Evolutionary conservation across 345 rosid genomes (phyloP).

Genomic region (Arabidopsis suecica): DNA sequence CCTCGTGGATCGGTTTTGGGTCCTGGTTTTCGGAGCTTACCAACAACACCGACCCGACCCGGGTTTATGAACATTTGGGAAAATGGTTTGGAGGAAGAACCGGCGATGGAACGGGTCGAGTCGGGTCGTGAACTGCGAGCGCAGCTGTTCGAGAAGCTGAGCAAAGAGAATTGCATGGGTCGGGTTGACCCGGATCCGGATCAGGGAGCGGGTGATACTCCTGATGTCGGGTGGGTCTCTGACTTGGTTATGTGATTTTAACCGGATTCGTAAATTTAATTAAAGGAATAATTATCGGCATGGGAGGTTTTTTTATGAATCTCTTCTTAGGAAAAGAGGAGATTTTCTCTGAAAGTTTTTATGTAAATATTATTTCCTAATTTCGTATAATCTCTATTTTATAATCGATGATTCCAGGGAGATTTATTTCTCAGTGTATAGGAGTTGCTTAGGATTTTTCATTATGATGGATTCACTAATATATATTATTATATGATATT

Average conservation of each 20-base stretch:
- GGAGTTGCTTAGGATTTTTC: conserved; percentile 9
- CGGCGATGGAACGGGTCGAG: conserved; percentile 84
- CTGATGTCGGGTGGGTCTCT: conserved; percentile 84
- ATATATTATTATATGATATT: neutral
- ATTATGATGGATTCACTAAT: conserved; percentile 5
- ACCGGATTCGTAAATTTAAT: conserved; percentile 8
- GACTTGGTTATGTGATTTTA: conserved; percentile 57
- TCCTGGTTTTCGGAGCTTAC: conserved; percentile 66
- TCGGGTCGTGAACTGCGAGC: conserved; percentile 78
- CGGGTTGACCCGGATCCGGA: conserved; percentile 28
- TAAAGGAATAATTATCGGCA: conserved; percentile 4
- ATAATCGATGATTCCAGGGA: conserved; percentile 9
- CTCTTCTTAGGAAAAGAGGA: conserved; percentile 4
- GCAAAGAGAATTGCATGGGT: conserved; percentile 61
- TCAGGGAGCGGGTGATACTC: conserved; percentile 32
- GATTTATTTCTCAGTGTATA: conserved; percentile 23
- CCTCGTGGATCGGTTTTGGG: conserved; percentile 60
- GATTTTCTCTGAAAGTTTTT: neutral
- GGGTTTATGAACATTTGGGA: conserved; percentile 60
- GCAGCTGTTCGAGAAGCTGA: conserved; percentile 69
- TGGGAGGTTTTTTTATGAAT: neutral
- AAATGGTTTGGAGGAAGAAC: conserved; percentile 62
- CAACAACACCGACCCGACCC: conserved; percentile 53
- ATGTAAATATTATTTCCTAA: conserved; percentile 29
- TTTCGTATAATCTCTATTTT: conserved; percentile 27